phyloP scores from a whole-genome alignment of 2,329 filamentous ascomycete species.

The Colletotrichum phormii region DNA sequence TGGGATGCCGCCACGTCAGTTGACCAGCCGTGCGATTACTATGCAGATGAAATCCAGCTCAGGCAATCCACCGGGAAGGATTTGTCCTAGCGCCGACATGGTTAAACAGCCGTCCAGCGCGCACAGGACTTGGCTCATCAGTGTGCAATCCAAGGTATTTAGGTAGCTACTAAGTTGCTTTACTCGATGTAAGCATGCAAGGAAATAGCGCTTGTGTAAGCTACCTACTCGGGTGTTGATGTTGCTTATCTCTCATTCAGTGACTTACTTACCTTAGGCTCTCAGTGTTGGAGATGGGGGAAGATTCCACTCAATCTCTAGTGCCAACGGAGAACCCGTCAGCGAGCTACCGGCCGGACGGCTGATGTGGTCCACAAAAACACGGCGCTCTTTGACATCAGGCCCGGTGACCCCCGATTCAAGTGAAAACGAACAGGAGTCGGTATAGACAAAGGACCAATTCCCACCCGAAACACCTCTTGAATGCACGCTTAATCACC shows the following conservation, averaged over 20 bases:
- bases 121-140: constrained; percentile 4
- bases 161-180: not conserved
- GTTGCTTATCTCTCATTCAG: not conserved
- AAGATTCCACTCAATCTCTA: not conserved
- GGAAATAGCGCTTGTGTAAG: not conserved
- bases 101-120: not conserved
- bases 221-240: not conserved
- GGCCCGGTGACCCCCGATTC: not conserved
- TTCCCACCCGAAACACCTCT: not conserved
- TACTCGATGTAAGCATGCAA: not conserved
- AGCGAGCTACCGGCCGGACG: not conserved
- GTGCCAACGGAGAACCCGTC: not conserved
- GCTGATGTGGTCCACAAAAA: not conserved
- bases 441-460: not conserved
- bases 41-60: constrained; percentile 1
- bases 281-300: not conserved
- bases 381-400: not conserved
- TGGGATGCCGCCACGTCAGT: constrained; percentile 20
- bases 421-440: not conserved
- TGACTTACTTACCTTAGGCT: too few species aligned
- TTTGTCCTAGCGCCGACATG: not conserved
- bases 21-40: constrained; percentile 13
- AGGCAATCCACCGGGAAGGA: not conserved
- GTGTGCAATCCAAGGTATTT: not conserved
- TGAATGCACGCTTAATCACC: not conserved